Percentiles rank a stretch among this genome's conserved stretches.
phyloP scores from a whole-genome alignment of 116 monocot genomes.

The Zostera marina region DNA sequence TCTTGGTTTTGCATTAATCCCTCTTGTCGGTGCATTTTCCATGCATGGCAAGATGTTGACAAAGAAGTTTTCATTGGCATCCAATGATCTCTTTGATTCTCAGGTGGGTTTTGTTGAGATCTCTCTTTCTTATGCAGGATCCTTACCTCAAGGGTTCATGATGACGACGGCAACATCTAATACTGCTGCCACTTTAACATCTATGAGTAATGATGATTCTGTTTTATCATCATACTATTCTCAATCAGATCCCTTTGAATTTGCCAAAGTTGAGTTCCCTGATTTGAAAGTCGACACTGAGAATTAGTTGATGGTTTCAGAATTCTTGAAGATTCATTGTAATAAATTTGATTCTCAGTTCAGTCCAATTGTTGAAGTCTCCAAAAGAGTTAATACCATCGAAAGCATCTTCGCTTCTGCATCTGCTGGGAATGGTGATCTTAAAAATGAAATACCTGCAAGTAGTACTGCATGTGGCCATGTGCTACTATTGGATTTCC shows the following conservation, averaged over 20 bases:
- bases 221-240: conserved; percentile 11
- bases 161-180: too few relatives aligned
- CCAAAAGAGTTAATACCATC: conserved; percentile 4
- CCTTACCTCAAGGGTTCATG: neutral
- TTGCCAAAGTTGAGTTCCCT: conserved; percentile 47
- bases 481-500: conserved; percentile 9
- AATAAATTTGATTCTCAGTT: conserved; percentile 8
- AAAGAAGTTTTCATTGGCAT: conserved; percentile 51
- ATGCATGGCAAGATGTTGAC: conserved; percentile 5
- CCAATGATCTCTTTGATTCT: conserved; percentile 79
- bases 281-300: conserved; percentile 43
- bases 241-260: conserved; percentile 36
- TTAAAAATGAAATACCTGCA: conserved; percentile 8
- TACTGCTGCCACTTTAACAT: neutral
- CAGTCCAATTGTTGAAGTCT: conserved; percentile 4
- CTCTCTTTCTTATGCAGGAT: conserved; percentile 26
- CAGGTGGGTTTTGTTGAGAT: conserved; percentile 60
- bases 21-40: conserved; percentile 25
- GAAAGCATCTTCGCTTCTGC: conserved; percentile 6
- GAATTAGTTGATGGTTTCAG: conserved; percentile 64
- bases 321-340: conserved; percentile 32
- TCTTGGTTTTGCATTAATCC: conserved; percentile 74
- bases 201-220: neutral
- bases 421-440: neutral
- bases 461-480: too few relatives aligned